Conservation (phyloP, 768 basidiomycete genomes). For the Suillus variegatus region DNA sequence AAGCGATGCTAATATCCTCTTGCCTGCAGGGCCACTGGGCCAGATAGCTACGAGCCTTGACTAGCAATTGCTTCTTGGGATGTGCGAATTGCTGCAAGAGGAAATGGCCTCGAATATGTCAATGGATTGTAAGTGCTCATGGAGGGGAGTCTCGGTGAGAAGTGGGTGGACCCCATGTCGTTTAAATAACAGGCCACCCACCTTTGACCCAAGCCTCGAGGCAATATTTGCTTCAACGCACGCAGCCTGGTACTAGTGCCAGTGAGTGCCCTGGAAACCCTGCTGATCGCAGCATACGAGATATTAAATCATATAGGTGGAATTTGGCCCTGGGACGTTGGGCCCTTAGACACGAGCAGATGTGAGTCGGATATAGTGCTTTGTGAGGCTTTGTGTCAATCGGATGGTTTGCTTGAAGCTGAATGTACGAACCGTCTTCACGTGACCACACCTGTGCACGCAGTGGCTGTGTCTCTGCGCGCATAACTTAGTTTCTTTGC, state of each 20-base stretch:
- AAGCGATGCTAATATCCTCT: not conserved
- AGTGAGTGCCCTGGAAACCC: not conserved
- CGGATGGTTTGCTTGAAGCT: too few species aligned
- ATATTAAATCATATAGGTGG: not conserved
- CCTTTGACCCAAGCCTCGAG: not conserved
- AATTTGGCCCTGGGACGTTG: too few species aligned
- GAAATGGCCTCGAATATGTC: not conserved
- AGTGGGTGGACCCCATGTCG: not conserved
- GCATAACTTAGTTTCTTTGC: constrained; percentile 1
- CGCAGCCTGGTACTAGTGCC: not conserved
- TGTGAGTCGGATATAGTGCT: not conserved
- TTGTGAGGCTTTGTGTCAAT: not conserved
- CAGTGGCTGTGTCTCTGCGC: not conserved
- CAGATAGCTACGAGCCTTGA: not conserved
- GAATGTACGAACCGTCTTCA: not conserved
- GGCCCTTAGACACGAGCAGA: not conserved
- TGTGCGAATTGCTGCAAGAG: not conserved
- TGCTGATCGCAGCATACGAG: not conserved
- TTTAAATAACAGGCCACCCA: not conserved
- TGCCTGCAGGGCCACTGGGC: not conserved
- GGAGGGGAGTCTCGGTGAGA: not conserved
- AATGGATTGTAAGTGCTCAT: not conserved
- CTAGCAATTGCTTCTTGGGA: not conserved
- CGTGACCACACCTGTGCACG: not conserved
- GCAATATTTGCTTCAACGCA: not conserved